Conservation (phyloP, 1,139 yeast genomes). For the Diutina sp. region DNA sequence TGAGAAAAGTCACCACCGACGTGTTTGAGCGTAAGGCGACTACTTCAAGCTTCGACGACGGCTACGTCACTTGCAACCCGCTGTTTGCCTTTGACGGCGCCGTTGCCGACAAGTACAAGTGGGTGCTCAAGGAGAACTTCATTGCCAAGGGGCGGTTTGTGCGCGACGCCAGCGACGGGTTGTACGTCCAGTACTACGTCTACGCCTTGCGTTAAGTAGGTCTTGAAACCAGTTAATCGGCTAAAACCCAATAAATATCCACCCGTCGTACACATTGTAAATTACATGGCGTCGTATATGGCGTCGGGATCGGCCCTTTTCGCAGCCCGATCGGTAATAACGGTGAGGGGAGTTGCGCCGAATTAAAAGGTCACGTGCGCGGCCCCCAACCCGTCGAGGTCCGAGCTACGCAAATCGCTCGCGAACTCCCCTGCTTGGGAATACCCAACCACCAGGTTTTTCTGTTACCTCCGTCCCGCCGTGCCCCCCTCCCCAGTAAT, state of each 20-base stretch:
- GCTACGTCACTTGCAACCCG: constrained; percentile 35
- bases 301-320: neutral
- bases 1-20: constrained; percentile 18
- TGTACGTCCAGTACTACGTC: constrained; percentile 39
- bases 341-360: neutral
- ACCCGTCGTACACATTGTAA: neutral
- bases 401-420: neutral
- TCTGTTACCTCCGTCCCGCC: neutral
- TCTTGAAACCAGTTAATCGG: neutral
- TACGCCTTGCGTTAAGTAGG: constrained; percentile 14
- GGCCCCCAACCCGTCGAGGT: neutral
- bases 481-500: neutral
- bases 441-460: neutral
- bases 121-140: constrained; percentile 33
- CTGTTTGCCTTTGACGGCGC: constrained; percentile 23
- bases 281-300: neutral
- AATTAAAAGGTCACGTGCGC: neutral
- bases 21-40: constrained; percentile 18
- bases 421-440: neutral
- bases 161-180: constrained; percentile 25
- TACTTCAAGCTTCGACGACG: constrained; percentile 26
- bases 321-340: neutral
- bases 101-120: constrained; percentile 27
- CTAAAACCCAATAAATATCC: no score
- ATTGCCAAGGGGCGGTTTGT: constrained; percentile 43